Conservation (phyloP, 2,329 filamentous ascomycete species). For the Cylindrodendrum hubeiense region DNA sequence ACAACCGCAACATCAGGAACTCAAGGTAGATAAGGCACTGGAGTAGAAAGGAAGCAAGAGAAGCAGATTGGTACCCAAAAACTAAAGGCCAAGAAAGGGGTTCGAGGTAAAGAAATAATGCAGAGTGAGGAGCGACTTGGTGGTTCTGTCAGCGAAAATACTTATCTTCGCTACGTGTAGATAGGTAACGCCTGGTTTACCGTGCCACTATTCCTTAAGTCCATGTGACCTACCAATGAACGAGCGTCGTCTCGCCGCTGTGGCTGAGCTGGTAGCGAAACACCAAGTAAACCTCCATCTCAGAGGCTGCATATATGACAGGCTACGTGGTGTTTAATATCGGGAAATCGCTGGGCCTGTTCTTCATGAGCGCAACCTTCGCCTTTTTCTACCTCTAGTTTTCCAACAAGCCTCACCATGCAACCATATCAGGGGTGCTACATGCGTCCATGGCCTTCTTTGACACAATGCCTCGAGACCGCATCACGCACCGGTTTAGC, state of each 20-base stretch:
- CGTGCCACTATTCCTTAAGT: conserved; percentile 63
- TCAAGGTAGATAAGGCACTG: neutral
- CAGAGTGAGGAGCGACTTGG: conserved; percentile 70
- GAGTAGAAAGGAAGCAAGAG: neutral
- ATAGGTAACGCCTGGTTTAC: conserved; percentile 70
- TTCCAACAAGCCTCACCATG: conserved; percentile 57
- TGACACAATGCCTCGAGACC: conserved; percentile 88
- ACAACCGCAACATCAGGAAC: neutral
- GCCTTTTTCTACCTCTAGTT: conserved; percentile 55
- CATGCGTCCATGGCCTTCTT: conserved; percentile 74
- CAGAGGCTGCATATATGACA: conserved; percentile 62
- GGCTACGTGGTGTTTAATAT: conserved; percentile 70
- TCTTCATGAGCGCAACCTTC: conserved; percentile 70
- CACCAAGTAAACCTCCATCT: conserved; percentile 57
- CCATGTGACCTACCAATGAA: conserved; percentile 69
- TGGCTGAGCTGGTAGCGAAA: conserved; percentile 73
- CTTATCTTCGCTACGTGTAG: conserved; percentile 74
- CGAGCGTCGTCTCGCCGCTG: conserved; percentile 73
- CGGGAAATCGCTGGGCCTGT: conserved; percentile 68
- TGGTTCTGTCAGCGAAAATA: conserved; percentile 69
- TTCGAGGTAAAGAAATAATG: conserved; percentile 55
- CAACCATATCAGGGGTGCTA: conserved; percentile 32
- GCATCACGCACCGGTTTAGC: conserved; percentile 94
- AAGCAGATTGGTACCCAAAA: neutral
- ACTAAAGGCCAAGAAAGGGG: neutral